These are phyloP conservation scores for Trichoderma reesei DNA, from an alignment of 495 filamentous ascomycete species.

Conservation along the genomic window DNA sequence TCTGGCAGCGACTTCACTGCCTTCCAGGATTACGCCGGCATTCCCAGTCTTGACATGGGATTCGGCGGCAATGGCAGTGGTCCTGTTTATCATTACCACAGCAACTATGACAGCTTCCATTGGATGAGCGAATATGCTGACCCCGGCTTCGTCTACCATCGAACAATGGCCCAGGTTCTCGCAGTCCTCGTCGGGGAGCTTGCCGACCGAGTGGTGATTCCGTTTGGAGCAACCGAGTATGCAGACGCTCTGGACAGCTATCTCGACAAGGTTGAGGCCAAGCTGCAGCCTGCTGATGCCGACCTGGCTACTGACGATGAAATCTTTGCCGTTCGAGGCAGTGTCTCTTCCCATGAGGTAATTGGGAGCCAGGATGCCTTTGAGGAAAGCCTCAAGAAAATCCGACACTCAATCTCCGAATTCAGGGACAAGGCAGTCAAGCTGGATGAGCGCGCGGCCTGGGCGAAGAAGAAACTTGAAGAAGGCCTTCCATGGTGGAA, in stretches of 20 bases:
- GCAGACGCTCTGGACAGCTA: slow-evolving; percentile 54
- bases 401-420: slow-evolving; percentile 37
- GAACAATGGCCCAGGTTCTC: slow-evolving; percentile 67
- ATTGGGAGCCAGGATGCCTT: slow-evolving; percentile 47
- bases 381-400: slow-evolving; percentile 31
- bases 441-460: slow-evolving; percentile 50
- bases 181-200: slow-evolving; percentile 71
- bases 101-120: slow-evolving; percentile 86
- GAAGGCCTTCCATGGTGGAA: slow-evolving; percentile 74
- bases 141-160: slow-evolving; percentile 75
- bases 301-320: slow-evolving; percentile 18
- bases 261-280: slow-evolving; percentile 55
- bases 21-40: slow-evolving; percentile 85
- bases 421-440: slow-evolving; percentile 48
- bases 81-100: slow-evolving; percentile 69
- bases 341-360: slow-evolving; percentile 28
- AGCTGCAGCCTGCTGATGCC: slow-evolving; percentile 33
- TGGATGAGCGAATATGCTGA: slow-evolving; percentile 83
- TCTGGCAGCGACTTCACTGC: slow-evolving; percentile 83
- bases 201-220: slow-evolving; percentile 65
- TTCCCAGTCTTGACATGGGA: slow-evolving; percentile 75
- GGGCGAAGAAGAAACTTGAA: slow-evolving; percentile 55
- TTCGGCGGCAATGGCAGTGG: slow-evolving; percentile 47
- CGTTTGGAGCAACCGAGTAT: slow-evolving; percentile 69
- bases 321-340: slow-evolving; percentile 43